Base-by-base conservation (phyloP, 2,329 filamentous ascomycete species). In the Talaromyces sp. region DNA sequence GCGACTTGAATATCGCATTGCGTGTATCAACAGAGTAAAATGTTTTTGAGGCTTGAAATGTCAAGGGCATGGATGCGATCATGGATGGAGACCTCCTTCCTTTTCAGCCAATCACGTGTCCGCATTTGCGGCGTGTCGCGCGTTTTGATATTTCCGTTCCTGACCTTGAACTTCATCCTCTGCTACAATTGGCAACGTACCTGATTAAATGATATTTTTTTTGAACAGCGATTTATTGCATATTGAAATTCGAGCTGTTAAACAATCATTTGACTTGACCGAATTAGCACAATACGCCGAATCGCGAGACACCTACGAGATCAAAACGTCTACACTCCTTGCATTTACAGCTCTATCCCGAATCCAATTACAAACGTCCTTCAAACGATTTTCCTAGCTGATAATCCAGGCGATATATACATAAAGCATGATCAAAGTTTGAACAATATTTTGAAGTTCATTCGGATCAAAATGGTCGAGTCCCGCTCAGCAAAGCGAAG, bases 401-500 rank as follows among this genome's bases (percentile, higher is more conserved):
- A 11, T 7, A 5, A 19, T 19, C 4, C 8, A 31, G 22, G 15
- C 47, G 13, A 27, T n/a, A 29, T 29, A 17, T 53, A 53, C n/a
- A 45, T 19, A 45, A 36, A 36, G 31, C 17, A 56, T 56, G 31
- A 15, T 31, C n/a, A 38, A 15, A 2, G n/a, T 10, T 38, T 36
- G 31, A 38, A 36, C 5, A 2, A 38, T 36, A 22, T 11, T 22
- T 22, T 8, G 2, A 7, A n/a, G n/a, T 54, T 11, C 17, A 1
- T 8, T 15, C 1, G 53, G 29, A 59, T 31, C 6, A 60, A 43
- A 31, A 78, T 78, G 76, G 75, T 70, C 58, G 74, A 77, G 40
- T 68, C 73, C n/a, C 74, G 74, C 36, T 70, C 75, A 22, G 68
- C 71, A 27, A 79, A 79, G 67, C 71, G 76, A 61, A 76, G 77